These are phyloP conservation scores for Aspergillus sp. DNA, from an alignment of 2,329 filamentous ascomycete species.

Conservation along the genomic window DNA sequence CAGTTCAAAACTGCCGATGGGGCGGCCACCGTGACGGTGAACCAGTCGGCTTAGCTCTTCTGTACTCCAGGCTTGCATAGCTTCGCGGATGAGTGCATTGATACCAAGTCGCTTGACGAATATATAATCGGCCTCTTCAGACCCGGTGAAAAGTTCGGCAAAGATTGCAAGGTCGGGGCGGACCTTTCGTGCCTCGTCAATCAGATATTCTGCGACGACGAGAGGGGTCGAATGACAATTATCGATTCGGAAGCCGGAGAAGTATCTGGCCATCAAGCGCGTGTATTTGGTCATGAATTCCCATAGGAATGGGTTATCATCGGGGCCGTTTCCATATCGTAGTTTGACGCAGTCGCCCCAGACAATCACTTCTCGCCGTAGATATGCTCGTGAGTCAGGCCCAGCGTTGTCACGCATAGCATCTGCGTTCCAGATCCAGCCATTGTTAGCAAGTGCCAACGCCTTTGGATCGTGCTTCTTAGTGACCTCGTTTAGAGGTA, in stretches of 20 bases:
- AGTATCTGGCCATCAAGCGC: constrained; percentile 88
- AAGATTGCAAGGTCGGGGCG: constrained; percentile 87
- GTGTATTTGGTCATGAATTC: constrained; percentile 94
- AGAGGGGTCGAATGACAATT: constrained; percentile 97
- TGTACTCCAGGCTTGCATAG: constrained; percentile 98
- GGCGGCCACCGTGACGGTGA: constrained; percentile 87
- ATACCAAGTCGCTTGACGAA: constrained; percentile 93
- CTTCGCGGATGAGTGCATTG: constrained; percentile 88
- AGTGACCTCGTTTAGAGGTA: constrained; percentile 77
- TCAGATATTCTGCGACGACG: constrained; percentile 88
- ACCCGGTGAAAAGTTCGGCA: constrained; percentile 92
- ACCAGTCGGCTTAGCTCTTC: constrained; percentile 89
- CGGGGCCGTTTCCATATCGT: constrained; percentile 74
- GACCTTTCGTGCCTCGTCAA: constrained; percentile 87
- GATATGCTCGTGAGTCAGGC: constrained; percentile 82
- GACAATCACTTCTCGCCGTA: constrained; percentile 93
- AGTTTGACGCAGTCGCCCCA: constrained; percentile 99
- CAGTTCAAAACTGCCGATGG: constrained; percentile 96
- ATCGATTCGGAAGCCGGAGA: constrained; percentile 92
- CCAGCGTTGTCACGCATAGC: constrained; percentile 93
- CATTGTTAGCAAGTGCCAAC: constrained; percentile 87
- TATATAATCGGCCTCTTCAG: constrained; percentile 92
- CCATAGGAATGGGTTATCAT: constrained; percentile 94
- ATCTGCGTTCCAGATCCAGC: constrained; percentile 98
- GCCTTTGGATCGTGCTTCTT: constrained; percentile 73